Base-by-base conservation (phyloP, 2,329 filamentous ascomycete genomes). In the Penicillium decumbens region DNA sequence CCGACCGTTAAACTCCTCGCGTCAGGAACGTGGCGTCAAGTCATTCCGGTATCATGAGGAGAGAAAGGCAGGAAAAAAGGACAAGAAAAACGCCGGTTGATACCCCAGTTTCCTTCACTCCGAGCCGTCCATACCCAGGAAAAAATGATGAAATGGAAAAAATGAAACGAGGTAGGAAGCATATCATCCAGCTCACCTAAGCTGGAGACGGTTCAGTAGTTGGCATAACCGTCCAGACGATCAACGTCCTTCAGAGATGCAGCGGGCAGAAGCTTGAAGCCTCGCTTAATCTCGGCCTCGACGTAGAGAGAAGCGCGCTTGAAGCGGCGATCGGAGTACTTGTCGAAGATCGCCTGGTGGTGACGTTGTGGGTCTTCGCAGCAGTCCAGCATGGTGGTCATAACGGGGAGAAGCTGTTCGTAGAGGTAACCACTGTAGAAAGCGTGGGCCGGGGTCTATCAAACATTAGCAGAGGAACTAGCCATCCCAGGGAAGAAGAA, bases 371-470 rank as follows among this genome's bases (percentile, higher is more conserved):
- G 87, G 48, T 84, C 80, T 53, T 89, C 84, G 72, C 90, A 95
- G 75, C 92, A 97, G 60, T 95, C 89, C 43, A 95, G 75, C 57
- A 98, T 84, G 68, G 88, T 84, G 12, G 78, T 77, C 41, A 96
- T 79, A 32, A 96, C 75, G 1, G 86, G 84, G 63, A 84, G 84
- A 48, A 98, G 77, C 70, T 98, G 93, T 40, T 77, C 74, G 74
- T 87, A 90, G 1, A 91, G 95, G 74, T 98, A 97, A 46, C 89
- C 89, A 30, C 92, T 95, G 73, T 95, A 97, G 73, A 95, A 85
- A 30, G 93, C 85, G 66, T 98, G 93, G 15, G 85, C 81, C 54
- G 83, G 82, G 51, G 86, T 85, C 89, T 95, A 56, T 41, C 32
- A n/a, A 24, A 6, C 6, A 49, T 67, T 56, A 64, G 61, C 44